Conservation (phyloP, 768 basidiomycete species). For the Russula lepida region DNA sequence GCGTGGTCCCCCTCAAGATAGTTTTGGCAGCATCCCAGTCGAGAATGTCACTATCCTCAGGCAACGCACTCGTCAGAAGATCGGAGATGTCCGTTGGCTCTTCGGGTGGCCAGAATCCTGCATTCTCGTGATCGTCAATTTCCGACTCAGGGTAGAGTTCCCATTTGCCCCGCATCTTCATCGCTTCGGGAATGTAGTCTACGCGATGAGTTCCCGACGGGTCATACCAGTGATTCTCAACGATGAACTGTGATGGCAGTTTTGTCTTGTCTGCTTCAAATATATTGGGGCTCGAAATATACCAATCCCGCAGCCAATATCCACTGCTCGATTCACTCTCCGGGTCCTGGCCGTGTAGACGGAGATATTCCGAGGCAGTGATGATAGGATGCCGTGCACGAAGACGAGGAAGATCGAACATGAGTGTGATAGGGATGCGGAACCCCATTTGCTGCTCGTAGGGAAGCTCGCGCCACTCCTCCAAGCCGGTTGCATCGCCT, state of each 20-base stretch:
- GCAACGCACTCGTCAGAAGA: background rate
- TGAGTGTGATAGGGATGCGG: conserved; percentile 30
- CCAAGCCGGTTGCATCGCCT: conserved; percentile 34
- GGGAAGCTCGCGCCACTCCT: conserved; percentile 36
- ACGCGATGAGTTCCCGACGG: conserved; percentile 31
- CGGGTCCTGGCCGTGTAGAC: conserved; percentile 32
- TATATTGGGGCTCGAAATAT: conserved; percentile 27
- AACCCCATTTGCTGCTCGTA: conserved; percentile 31
- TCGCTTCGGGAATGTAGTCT: conserved; percentile 29
- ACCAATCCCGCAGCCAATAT: conserved; percentile 31
- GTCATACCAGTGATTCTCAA: conserved; percentile 37
- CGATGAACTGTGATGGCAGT: conserved; percentile 27
- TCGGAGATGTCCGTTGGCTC: conserved; percentile 1
- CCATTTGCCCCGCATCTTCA: conserved; percentile 30
- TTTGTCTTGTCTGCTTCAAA: conserved; percentile 21
- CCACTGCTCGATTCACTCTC: conserved; percentile 32
- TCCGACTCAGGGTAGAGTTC: conserved; percentile 17
- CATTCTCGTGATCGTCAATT: conserved; percentile 5
- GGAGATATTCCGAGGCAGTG: conserved; percentile 37
- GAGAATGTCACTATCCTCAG: background rate
- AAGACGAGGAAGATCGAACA: conserved; percentile 38
- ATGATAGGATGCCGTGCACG: conserved; percentile 33
- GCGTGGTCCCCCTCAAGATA: background rate
- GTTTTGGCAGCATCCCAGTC: conserved; percentile 3
- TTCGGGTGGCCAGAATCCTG: conserved; percentile 7